Conservation (phyloP, 2,329 filamentous ascomycete genomes). For the Verticillium zaregamsianum region DNA sequence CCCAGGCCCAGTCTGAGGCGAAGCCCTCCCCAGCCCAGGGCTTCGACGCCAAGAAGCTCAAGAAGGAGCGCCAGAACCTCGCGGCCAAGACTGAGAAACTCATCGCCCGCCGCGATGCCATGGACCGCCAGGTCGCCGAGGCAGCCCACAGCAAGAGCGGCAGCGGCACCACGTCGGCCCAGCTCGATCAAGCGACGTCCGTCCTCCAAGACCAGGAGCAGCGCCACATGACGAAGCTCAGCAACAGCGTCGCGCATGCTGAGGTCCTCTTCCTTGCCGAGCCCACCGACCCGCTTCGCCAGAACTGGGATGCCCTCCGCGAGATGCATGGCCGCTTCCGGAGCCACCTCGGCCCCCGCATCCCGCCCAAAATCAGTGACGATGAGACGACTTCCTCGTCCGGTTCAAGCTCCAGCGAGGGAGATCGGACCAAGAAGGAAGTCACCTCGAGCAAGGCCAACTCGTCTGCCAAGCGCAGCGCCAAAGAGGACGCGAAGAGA, state of each 20-base stretch:
- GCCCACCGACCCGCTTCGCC: neutral
- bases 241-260: neutral
- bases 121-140: neutral
- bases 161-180: neutral
- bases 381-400: neutral
- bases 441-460: neutral
- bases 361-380: neutral
- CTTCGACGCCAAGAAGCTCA: neutral
- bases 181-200: neutral
- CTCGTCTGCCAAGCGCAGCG: neutral
- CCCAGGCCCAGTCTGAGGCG: no score
- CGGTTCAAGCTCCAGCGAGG: neutral
- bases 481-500: neutral
- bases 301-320: neutral
- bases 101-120: neutral
- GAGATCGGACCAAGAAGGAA: neutral
- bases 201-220: neutral
- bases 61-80: neutral
- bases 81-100: neutral
- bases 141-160: neutral
- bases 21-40: no score
- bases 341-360: neutral
- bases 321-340: neutral
- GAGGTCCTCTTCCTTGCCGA: neutral
- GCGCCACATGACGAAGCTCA: neutral